Evolutionary conservation across 495 filamentous ascomycete species (phyloP).

Genomic region (Geoglossum glabrum): DNA sequence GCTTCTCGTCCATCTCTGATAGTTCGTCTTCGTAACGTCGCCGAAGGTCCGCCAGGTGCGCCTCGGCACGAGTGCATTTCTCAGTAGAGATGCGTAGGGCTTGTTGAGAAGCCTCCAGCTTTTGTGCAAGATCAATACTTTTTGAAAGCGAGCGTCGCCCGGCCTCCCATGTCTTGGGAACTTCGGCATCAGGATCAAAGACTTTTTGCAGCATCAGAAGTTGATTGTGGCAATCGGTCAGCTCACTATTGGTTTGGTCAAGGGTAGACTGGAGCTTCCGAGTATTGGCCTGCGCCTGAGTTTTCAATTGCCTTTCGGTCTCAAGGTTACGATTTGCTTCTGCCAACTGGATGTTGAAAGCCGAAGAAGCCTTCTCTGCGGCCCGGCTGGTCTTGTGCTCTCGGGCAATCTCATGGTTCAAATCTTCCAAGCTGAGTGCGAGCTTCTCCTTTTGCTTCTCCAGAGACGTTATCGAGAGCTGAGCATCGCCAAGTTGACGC

Average conservation of each 20-base stretch:
- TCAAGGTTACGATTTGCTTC: constrained; percentile 80
- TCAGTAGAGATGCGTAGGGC: constrained; percentile 73
- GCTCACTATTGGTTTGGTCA: constrained; percentile 56
- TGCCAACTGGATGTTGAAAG: constrained; percentile 59
- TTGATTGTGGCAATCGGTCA: constrained; percentile 58
- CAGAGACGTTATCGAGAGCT: constrained; percentile 62
- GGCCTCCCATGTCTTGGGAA: constrained; percentile 38
- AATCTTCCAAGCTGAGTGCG: constrained; percentile 68
- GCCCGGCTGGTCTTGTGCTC: constrained; percentile 82
- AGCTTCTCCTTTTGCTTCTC: constrained; percentile 97
- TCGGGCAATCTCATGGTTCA: constrained; percentile 78
- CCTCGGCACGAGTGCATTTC: constrained; percentile 62
- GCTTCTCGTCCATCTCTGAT: constrained; percentile 47
- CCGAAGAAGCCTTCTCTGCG: constrained; percentile 81
- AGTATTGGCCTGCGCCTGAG: constrained; percentile 69
- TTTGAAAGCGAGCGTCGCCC: constrained; percentile 22
- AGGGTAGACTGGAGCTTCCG: constrained; percentile 59
- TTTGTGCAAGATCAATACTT: constrained; percentile 67
- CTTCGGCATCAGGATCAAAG: constrained; percentile 59
- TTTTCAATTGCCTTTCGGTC: constrained; percentile 68
- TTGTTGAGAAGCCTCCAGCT: constrained; percentile 74
- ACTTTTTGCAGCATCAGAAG: constrained; percentile 65
- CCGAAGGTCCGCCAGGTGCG: constrained; percentile 61
- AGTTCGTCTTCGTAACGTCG: constrained; percentile 50
- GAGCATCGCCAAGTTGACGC: constrained; percentile 73